Conservation (phyloP, 768 basidiomycete genomes). For the Auriscalpium orientale region DNA sequence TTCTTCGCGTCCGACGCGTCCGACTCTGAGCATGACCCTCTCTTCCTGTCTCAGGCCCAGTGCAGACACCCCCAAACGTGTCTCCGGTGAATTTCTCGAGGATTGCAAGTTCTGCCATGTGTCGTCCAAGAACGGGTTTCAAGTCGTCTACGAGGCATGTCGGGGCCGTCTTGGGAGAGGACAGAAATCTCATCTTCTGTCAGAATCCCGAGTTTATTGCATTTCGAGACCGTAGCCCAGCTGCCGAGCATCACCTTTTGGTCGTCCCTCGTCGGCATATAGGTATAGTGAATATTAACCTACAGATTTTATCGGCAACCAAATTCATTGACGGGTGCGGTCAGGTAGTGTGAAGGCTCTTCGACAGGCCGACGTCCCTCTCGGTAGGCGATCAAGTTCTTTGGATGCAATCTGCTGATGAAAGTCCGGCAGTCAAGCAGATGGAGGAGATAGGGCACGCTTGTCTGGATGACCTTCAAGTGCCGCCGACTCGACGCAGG, state of each 20-base stretch:
- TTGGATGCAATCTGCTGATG: slow-evolving; percentile 16
- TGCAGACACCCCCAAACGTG: too few species aligned
- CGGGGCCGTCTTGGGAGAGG: neutral
- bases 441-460: slow-evolving; percentile 46
- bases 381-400: slow-evolving; percentile 26
- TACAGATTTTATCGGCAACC: neutral
- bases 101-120: neutral
- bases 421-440: slow-evolving; percentile 28
- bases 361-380: slow-evolving; percentile 32
- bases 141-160: slow-evolving; percentile 28
- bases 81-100: neutral
- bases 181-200: neutral
- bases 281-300: slow-evolving; percentile 20
- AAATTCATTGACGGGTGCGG: too few species aligned
- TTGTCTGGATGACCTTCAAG: slow-evolving; percentile 40
- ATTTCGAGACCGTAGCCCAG: slow-evolving; percentile 29
- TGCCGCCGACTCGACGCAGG: slow-evolving; percentile 40
- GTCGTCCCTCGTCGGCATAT: slow-evolving; percentile 31
- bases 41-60: too few species aligned
- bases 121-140: slow-evolving; percentile 16
- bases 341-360: slow-evolving; percentile 52
- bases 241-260: slow-evolving; percentile 28
- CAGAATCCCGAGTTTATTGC: slow-evolving; percentile 26
- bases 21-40: too few species aligned
- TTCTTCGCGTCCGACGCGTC: too few species aligned